Evolutionary conservation across 148 eudicot species (phyloP).

Genomic region (Mesembryanthemum crystallinum): DNA sequence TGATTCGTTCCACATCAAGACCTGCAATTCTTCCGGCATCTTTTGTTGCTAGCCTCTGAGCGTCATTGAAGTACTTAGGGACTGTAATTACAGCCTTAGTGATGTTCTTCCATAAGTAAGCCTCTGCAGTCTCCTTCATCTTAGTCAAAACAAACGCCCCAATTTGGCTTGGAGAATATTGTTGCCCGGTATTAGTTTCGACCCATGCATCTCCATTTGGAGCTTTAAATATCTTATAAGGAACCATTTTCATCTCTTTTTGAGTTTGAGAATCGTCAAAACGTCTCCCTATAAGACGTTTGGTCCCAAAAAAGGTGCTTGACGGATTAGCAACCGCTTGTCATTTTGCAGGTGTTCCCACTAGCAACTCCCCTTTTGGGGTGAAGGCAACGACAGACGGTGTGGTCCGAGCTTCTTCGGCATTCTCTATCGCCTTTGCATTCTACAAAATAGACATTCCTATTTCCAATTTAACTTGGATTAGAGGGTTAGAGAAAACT

Average conservation of each 20-base stretch:
- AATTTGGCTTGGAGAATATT: constrained; percentile 58
- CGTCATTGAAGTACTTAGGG: constrained; percentile 59
- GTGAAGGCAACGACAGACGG: constrained; percentile 58
- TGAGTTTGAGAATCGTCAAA: constrained; percentile 54
- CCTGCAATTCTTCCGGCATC: constrained; percentile 60
- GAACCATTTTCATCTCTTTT: constrained; percentile 56
- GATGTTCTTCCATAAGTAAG: constrained; percentile 48
- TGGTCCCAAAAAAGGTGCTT: constrained; percentile 46
- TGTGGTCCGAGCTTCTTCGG: constrained; percentile 61
- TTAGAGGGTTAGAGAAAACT: neutral
- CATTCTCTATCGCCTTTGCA: constrained; percentile 57
- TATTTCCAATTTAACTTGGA: neutral
- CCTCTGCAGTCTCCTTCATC: too few species aligned
- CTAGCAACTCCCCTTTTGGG: constrained; percentile 49
- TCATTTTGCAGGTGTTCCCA: constrained; percentile 55
- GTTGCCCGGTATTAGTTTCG: constrained; percentile 45
- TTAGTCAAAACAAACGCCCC: constrained; percentile 47
- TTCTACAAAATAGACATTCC: constrained; percentile 23
- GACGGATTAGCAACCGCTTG: constrained; percentile 56
- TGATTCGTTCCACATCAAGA: constrained; percentile 46
- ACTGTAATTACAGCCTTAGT: constrained; percentile 53
- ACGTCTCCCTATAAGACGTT: constrained; percentile 55
- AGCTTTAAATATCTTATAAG: constrained; percentile 47
- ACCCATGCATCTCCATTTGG: constrained; percentile 69
- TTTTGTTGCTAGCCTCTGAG: constrained; percentile 59